Evolutionary conservation across 257 asterid species (phyloP), one percentile per base, ranked within the genome.

Genomic region (Solanum pennellii): DNA sequence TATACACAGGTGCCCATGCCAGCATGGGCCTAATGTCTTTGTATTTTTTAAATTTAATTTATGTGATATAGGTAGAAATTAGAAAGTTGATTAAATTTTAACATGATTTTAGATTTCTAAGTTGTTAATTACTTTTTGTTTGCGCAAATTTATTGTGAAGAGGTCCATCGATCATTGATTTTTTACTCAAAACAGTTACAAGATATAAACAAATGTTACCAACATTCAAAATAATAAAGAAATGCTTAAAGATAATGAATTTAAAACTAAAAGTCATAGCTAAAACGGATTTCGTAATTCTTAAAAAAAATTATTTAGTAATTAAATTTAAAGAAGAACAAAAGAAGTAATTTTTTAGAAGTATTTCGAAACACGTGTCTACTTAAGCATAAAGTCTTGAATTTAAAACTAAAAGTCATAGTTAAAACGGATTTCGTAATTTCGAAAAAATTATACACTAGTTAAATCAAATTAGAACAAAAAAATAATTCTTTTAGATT

Each of bases 1-100:
- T 16, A 52, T 3, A 16, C 60, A 5, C 0, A 0, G 23, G 9
- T 16, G 60, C 1, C 23, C 0, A 15, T 44, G 49, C 2, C 49
- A 44, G 49, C 2, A 44, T 2, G 6, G 2, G 2, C 2, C 16
- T 5, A 45, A 4, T 52, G 18, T 5, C 0, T 52, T 52, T 2
- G 23, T 52, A 16, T 52, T 52, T 52, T 52, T 52, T 15, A 2
- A 52, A 16, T 52, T 16, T 16, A 6, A 52, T 52, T 6, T 52
- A 16, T 16, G 23, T 52, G 10, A 52, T 16, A 52, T 52, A 52
- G 62, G 23, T 52, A 52, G 3, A 52, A 52, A 6, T 52, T 52
- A 16, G 9, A 52, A 52, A 6, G 23, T 52, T 52, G 2, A 16
- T 52, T 52, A 52, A 16, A 52, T 52, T 52, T 52, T 52, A 52